Evolutionary conservation across 768 basidiomycete species (phyloP), one percentile per base, ranked within the genome.

Genomic region (Amyloporia xantha): DNA sequence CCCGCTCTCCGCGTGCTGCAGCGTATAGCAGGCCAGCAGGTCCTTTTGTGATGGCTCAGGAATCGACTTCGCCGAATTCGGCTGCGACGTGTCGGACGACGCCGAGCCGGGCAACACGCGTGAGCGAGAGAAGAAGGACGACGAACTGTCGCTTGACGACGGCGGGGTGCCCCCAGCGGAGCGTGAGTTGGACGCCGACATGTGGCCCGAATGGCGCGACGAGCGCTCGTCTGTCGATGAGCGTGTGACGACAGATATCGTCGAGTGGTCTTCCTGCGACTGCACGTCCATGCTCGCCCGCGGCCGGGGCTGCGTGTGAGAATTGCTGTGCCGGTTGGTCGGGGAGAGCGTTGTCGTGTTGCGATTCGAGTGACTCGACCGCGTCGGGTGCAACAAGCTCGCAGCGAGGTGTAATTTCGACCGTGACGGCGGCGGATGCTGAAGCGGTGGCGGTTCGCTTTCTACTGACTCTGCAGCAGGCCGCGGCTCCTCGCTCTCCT

Each of bases 1-100:
- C 19, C 96, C 96, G 52, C 90, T 91, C 72, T 97, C 94, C 5
- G 92, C 91, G 56, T 86, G 67, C 64, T 95, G 91, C 65, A 97
- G 71, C 19, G 88, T 82, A 62, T 96, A 97, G 45, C 73, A 68
- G 42, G 74, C 76, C 44, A 94, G 63, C 43, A 93, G 62, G 58
- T 84, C 76, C 15, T 66, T 64, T 23, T 66, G 57, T 26, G 75
- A 68, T 7, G 76, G 79, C 20, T 56, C 56, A 17, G 48, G 26
- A 33, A 41, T 17, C 19, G 48, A 27, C 41, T 52, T 48, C 48
- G 40, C 41, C 42, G 17, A 48, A 23, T 21, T 20, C 23, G 12
- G 44, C 33, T 12, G 60, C 48, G 54, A 46, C 15, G 49, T 45
- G 11, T 56, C 57, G 30, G 45, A 19, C 44, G 53, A 56, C 37